A percentile compares a stretch with the other conserved stretches of the same genome.
These are phyloP conservation scores for Paragyromitra xinjiangensis DNA, from an alignment of 495 filamentous ascomycete species.

Conservation along the genomic window DNA sequence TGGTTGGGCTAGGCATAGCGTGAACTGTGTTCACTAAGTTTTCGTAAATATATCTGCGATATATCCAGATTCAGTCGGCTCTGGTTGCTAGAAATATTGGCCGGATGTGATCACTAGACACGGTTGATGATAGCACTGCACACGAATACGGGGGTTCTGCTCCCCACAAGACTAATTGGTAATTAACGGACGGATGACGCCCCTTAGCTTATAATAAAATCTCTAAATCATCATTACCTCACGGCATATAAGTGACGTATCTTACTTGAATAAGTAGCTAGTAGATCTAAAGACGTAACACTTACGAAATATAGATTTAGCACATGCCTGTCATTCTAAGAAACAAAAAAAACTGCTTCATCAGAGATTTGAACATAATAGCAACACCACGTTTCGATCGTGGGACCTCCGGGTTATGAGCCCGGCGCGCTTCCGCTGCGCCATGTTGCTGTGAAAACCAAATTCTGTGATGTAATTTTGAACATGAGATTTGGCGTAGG, in stretches of 20 bases:
- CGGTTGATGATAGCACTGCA: background rate
- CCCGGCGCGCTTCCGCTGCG: slow-evolving; percentile 61
- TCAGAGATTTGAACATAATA: slow-evolving; percentile 53
- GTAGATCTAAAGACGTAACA: no score
- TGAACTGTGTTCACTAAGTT: background rate
- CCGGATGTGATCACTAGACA: background rate
- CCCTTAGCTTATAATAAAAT: background rate
- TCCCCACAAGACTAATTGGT: background rate
- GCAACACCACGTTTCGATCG: slow-evolving; percentile 65
- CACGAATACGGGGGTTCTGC: no score
- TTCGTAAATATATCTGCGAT: background rate
- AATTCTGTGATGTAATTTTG: background rate
- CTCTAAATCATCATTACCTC: background rate
- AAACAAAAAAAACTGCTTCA: slow-evolving; percentile 17
- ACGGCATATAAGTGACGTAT: background rate
- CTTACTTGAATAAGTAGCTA: no score
- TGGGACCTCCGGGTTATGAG: slow-evolving; percentile 66
- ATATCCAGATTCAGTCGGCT: background rate
- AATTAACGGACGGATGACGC: background rate
- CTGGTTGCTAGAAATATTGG: background rate
- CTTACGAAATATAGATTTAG: no score
- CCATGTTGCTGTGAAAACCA: slow-evolving; percentile 56
- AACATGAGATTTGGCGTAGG: background rate
- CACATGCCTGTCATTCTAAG: background rate
- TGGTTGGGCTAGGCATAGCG: no score